phyloP scores from a whole-genome alignment of 768 basidiomycete genomes.

The Kwoniella bestiolae region DNA sequence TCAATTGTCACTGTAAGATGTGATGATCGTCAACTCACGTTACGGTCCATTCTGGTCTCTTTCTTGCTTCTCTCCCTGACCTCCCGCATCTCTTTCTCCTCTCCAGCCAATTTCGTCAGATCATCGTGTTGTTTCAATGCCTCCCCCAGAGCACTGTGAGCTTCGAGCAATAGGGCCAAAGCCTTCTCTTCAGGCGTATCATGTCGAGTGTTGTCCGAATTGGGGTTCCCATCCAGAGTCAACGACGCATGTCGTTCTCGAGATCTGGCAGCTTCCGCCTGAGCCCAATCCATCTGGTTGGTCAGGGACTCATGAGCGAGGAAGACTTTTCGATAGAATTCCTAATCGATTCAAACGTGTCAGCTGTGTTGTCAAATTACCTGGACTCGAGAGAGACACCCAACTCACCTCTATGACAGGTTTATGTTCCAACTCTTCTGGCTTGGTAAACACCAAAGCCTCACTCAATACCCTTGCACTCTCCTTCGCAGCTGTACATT shows the following conservation, averaged over 20 bases:
- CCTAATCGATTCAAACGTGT: conserved; percentile 64
- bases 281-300: conserved; percentile 89
- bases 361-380: neutral
- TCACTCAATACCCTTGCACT: conserved; percentile 76
- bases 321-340: conserved; percentile 78
- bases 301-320: conserved; percentile 81
- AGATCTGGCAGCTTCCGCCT: conserved; percentile 76
- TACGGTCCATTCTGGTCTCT: conserved; percentile 69
- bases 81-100: conserved; percentile 63
- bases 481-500: conserved; percentile 81
- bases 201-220: conserved; percentile 5
- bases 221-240: conserved; percentile 3
- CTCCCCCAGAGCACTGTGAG: conserved; percentile 72
- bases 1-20: neutral
- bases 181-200: conserved; percentile 74
- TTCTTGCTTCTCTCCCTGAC: conserved; percentile 72
- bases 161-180: conserved; percentile 71
- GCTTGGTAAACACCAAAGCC: conserved; percentile 70
- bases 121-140: conserved; percentile 78
- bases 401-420: conserved; percentile 69
- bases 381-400: neutral
- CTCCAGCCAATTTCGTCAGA: conserved; percentile 68
- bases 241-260: conserved; percentile 54
- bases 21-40: conserved; percentile 63
- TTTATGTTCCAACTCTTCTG: conserved; percentile 69